These are phyloP conservation scores for Fusarium redolens DNA, from an alignment of 2,329 filamentous ascomycete genomes.

Conservation along the genomic window DNA sequence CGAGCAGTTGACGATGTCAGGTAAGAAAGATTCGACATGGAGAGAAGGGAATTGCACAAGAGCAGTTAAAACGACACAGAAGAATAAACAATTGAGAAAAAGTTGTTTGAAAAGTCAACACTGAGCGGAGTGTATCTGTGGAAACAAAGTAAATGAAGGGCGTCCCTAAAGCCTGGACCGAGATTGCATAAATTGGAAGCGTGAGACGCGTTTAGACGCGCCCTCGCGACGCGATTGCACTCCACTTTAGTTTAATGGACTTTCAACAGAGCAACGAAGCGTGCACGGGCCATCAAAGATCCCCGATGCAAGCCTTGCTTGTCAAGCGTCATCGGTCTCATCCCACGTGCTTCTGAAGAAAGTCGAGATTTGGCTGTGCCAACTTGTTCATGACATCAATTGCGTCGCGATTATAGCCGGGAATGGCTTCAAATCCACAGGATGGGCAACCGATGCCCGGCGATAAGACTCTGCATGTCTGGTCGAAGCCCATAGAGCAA, in stretches of 20 bases:
- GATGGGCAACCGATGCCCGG: slow-evolving; percentile 40
- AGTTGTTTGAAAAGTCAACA: slow-evolving; percentile 38
- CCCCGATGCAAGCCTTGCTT: slow-evolving; percentile 29
- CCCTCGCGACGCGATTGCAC: slow-evolving; percentile 43
- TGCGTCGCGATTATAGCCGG: slow-evolving; percentile 48
- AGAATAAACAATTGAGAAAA: slow-evolving; percentile 12
- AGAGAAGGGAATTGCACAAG: slow-evolving; percentile 4
- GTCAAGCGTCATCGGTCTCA: slow-evolving; percentile 44
- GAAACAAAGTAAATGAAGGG: slow-evolving; percentile 35
- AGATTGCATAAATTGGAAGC: slow-evolving; percentile 42
- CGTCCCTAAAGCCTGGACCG: slow-evolving; percentile 39
- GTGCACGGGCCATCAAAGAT: slow-evolving; percentile 38
- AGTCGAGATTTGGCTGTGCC: slow-evolving; percentile 24
- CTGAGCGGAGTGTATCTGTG: slow-evolving; percentile 38
- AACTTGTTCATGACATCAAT: slow-evolving; percentile 43
- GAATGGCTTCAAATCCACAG: slow-evolving; percentile 50
- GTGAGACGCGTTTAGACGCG: slow-evolving; percentile 51
- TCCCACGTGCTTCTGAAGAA: slow-evolving; percentile 37
- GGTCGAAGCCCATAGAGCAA: slow-evolving; percentile 51
- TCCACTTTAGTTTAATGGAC: slow-evolving; percentile 50
- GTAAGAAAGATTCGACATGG: slow-evolving; percentile 29
- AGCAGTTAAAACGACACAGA: neutral
- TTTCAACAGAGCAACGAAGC: slow-evolving; percentile 31
- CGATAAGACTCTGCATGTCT: slow-evolving; percentile 52
- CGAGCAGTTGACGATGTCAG: slow-evolving; percentile 27